phyloP scores from a whole-genome alignment of 1,139 yeast genomes.

The Debaryomycetaceae sp. region DNA sequence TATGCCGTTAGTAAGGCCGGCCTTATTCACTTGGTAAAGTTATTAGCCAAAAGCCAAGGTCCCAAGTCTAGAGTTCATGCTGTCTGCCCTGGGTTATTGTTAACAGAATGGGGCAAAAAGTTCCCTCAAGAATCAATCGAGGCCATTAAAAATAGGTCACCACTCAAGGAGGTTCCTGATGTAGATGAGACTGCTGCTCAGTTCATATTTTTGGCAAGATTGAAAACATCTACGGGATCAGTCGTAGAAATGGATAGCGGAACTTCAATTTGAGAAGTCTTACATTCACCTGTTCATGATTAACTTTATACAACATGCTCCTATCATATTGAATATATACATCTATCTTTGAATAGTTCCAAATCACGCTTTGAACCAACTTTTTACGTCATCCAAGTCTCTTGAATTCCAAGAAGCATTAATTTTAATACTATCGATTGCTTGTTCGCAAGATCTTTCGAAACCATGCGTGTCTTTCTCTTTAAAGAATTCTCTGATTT shows the following conservation, averaged over 20 bases:
- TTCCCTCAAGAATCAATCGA: conserved; percentile 26
- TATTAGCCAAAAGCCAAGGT: conserved; percentile 34
- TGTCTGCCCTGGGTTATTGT: conserved; percentile 36
- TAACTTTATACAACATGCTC: too few relatives aligned
- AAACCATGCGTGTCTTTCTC: conserved; percentile 58
- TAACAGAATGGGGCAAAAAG: conserved; percentile 37
- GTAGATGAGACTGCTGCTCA: conserved; percentile 32
- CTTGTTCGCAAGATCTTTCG: conserved; percentile 57
- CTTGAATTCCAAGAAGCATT: conserved; percentile 48
- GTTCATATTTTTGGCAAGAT: conserved; percentile 25
- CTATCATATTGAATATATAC: too few relatives aligned
- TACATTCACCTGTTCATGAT: not conserved
- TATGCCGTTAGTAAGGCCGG: conserved; percentile 38
- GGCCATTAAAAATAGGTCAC: conserved; percentile 17
- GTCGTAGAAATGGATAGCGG: conserved; percentile 29
- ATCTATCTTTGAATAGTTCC: too few relatives aligned
- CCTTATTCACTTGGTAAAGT: conserved; percentile 29
- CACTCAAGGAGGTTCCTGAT: conserved; percentile 23
- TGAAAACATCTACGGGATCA: conserved; percentile 29
- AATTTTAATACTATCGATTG: conserved; percentile 49
- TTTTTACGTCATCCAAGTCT: conserved; percentile 23
- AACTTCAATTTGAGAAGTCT: conserved; percentile 13
- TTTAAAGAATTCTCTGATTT: conserved; percentile 50
- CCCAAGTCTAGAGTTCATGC: conserved; percentile 34
- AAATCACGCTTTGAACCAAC: conserved; percentile 28